Base-by-base conservation (phyloP, 331 rosid genomes). In the Pyrus hybrid region DNA sequence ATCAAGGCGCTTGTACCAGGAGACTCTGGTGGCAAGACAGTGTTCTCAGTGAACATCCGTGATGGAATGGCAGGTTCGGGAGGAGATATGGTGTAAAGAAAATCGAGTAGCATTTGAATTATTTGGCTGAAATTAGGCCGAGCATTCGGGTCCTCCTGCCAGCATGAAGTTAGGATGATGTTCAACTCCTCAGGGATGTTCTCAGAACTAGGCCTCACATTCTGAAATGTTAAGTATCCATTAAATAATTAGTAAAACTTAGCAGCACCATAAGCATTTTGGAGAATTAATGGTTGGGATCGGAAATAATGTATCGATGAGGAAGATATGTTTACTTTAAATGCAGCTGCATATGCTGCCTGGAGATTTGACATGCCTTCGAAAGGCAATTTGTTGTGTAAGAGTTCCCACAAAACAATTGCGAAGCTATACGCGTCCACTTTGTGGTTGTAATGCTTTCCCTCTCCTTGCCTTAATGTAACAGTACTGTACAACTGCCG, bases 311-410 rank as follows among this genome's bases (percentile, higher is more conserved):
- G 5, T 37, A 21, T 23, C 51, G 68, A 74, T 7, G 29, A 21
- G 77, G 29, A 79, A 63, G 68, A 41, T 61, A 21, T 32, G 45
- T 33, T 82, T 72, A 92, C 97, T 83, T 92, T 92, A 70, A 92
- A 90, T 41, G 97, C 96, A 22, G 97, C 96, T 10, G 96, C 94
- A 85, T 92, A 92, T 60, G 96, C 96, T 35, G 97, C 97, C 76
- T 92, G 96, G 60, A 92, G 97, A 82, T 92, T 92, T 61, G 97
- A 90, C 97, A 92, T 92, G 87, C 97, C 97, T 88, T 92, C 91
- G 66, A 92, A 92, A 29, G 97, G 97, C 86, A 90, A 81, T 78
- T 82, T 92, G 87, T 92, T 92, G 89, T 92, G 91, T 14, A 92
- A 84, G 61, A 92, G 93, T 84, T 92, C 97, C 97, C 96, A 92